Base-by-base conservation (phyloP, 352 stramenopile genomes). In the Globisporangium mamillatum region DNA sequence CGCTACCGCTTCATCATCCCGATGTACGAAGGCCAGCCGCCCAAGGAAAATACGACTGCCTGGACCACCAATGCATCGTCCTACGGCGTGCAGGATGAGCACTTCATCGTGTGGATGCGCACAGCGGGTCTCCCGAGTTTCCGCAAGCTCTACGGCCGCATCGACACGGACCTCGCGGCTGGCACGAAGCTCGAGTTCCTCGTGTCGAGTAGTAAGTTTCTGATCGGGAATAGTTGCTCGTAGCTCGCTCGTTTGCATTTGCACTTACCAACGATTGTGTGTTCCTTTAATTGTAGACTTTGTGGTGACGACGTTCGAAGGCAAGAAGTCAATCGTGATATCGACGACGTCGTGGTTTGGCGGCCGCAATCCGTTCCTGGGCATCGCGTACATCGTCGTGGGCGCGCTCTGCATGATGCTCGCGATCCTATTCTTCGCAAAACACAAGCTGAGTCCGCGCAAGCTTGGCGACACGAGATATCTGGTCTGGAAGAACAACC, bases 101-200 rank as follows among this genome's bases (percentile, higher is more conserved):
- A 99, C 79, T 99, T 99, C 82, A 98, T 99, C 54, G 97, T 99
- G 20, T 99, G 98, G 98, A 99, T 99, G 98, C 87, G 97, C 44
- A 98, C 94, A 20, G 98, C 98, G 0, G 97, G 93, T 22, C 82
- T 99, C n/a, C 96, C 97, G 6, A 97, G 86, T 58, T 99, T 99
- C 84, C 94, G 98, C 53, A 99, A 99, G 80, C 88, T 99, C n/a
- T 99, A 99, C 77, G 98, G 97, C 41, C 97, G 94, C 64, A 98
- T 99, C 82, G 86, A 99, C 64, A 79, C 84, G 67, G 88, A 97
- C 64, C 89, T 99, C 61, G 74, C 82, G 1, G 80, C 82, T 9
- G 96, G 95, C 63, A 96, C 90, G 24, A 84, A 88, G 66, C 74
- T 99, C 22, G 87, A 92, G 56, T 98, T 99, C 71, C 74, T 95